phyloP scores from a whole-genome alignment of 2,329 filamentous ascomycete genomes.

The Anthostomella pinea region DNA sequence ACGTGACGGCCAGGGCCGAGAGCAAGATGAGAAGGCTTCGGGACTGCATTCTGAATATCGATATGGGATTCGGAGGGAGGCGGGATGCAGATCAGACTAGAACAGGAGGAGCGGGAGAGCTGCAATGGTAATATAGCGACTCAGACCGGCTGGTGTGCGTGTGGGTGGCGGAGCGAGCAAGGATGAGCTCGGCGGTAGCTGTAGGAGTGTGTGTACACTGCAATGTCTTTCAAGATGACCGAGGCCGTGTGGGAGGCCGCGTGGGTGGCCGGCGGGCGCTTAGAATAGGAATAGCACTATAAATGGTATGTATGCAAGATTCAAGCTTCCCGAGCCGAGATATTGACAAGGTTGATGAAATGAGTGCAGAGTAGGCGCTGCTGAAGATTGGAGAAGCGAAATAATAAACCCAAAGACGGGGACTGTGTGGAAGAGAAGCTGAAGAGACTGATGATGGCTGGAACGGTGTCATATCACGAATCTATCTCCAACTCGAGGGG shows the following conservation, averaged over 20 bases:
- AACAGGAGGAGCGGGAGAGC: constrained; percentile 2
- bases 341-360: too few relatives aligned
- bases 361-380: too few relatives aligned
- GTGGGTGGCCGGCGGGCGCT: constrained; percentile 27
- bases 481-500: constrained; percentile 7
- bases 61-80: constrained; percentile 6
- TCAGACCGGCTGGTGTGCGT: constrained; percentile 8
- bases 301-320: constrained; percentile 27
- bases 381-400: constrained; percentile 13
- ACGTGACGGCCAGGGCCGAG: constrained; percentile 24
- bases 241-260: constrained; percentile 19
- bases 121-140: constrained; percentile 11
- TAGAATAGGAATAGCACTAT: constrained; percentile 31
- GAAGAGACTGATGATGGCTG: constrained; percentile 10
- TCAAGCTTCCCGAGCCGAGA: constrained; percentile 31
- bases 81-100: background rate
- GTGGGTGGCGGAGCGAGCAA: constrained; percentile 12
- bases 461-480: constrained; percentile 9
- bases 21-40: constrained; percentile 24
- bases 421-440: constrained; percentile 9
- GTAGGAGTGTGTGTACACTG: constrained; percentile 13
- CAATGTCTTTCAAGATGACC: constrained; percentile 21
- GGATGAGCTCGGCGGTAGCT: constrained; percentile 25
- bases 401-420: constrained; percentile 7
- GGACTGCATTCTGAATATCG: constrained; percentile 25